phyloP scores from a whole-genome alignment of 208 protist genomes.

The Strigomonas oncopelti region DNA sequence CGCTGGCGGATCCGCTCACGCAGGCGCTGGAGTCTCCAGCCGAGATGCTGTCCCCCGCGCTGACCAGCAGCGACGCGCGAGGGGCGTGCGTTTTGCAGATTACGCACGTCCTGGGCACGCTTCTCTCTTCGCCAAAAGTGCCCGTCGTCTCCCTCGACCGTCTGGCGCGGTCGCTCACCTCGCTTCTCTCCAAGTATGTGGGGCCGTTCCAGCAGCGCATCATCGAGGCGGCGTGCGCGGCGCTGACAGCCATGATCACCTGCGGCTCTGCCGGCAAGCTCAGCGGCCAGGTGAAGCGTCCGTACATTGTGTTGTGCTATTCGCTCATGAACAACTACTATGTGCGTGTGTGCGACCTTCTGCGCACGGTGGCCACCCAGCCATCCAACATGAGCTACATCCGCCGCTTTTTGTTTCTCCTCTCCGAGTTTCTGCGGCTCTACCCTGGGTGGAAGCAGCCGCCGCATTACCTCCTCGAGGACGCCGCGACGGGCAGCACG shows the following conservation, averaged over 20 bases:
- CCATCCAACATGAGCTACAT: constrained; percentile 62
- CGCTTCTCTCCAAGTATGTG: constrained; percentile 75
- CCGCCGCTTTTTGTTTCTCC: constrained; percentile 82
- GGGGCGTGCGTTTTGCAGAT: constrained; percentile 1
- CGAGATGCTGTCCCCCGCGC: constrained; percentile 10
- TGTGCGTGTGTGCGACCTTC: constrained; percentile 42
- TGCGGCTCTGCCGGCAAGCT: constrained; percentile 40
- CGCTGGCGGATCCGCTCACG: constrained; percentile 49
- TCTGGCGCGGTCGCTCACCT: constrained; percentile 42
- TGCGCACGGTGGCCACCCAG: constrained; percentile 40
- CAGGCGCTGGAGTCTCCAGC: constrained; percentile 39
- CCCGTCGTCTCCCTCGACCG: constrained; percentile 60
- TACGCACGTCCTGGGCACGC: constrained; percentile 6
- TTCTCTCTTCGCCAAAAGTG: constrained; percentile 25
- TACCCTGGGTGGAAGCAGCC: constrained; percentile 73
- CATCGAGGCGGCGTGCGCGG: constrained; percentile 60
- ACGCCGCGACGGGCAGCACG: constrained; percentile 17
- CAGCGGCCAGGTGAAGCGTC: constrained; percentile 38
- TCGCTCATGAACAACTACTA: constrained; percentile 87
- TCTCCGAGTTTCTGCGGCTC: constrained; percentile 79
- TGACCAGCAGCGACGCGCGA: neutral
- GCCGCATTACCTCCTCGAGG: constrained; percentile 21
- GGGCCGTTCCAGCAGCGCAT: constrained; percentile 78
- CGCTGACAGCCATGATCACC: constrained; percentile 69
- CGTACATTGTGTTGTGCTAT: constrained; percentile 79